Conservation (phyloP, 768 basidiomycete genomes). For the Rhizopogon vesiculosus region DNA sequence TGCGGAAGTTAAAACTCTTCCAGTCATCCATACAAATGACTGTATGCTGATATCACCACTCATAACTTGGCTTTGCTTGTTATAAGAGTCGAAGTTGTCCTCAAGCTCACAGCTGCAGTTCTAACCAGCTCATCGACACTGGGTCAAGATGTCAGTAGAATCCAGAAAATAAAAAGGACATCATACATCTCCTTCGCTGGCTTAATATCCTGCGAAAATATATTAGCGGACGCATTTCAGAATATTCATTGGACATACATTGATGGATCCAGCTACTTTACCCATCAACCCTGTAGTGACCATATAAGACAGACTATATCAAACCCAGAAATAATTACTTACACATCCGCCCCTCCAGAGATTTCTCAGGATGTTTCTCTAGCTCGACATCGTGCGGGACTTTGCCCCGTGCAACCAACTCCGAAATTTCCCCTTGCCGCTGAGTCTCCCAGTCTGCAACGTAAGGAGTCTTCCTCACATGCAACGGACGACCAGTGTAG, state of each 20-base stretch:
- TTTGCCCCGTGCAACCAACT: slow-evolving; percentile 56
- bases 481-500: slow-evolving; percentile 77
- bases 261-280: slow-evolving; percentile 68
- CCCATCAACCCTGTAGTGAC: slow-evolving; percentile 65
- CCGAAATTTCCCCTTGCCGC: slow-evolving; percentile 53
- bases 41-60: not conserved
- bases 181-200: slow-evolving; percentile 80
- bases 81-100: slow-evolving; percentile 37
- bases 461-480: slow-evolving; percentile 78
- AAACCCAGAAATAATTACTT: slow-evolving; percentile 17
- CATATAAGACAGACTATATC: slow-evolving; percentile 3
- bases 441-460: slow-evolving; percentile 71
- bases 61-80: slow-evolving; percentile 45
- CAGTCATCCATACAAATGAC: no score
- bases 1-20: no score
- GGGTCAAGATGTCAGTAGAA: slow-evolving; percentile 6
- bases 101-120: slow-evolving; percentile 59
- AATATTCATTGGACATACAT: slow-evolving; percentile 31
- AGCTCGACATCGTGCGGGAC: slow-evolving; percentile 77
- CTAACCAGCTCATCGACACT: slow-evolving; percentile 81
- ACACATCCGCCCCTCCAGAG: slow-evolving; percentile 57
- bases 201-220: slow-evolving; percentile 57
- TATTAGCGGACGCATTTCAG: slow-evolving; percentile 1
- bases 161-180: not conserved
- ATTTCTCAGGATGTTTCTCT: slow-evolving; percentile 62